Evolutionary conservation across 805 yeast species (phyloP), one percentile per base, ranked within the genome.

Genomic region (Zygosaccharomyces bisporus): DNA sequence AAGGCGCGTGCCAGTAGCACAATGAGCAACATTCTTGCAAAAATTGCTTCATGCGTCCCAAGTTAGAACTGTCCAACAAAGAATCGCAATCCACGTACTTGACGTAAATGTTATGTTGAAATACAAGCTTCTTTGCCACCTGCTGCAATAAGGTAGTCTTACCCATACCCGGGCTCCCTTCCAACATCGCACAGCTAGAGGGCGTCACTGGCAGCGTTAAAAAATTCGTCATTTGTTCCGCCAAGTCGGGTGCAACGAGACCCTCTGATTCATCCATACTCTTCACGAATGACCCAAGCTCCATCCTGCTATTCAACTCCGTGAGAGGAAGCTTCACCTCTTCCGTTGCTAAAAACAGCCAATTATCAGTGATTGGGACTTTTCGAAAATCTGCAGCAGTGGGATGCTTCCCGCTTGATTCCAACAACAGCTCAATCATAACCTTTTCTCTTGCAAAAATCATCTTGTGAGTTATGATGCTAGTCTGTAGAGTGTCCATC

Each of bases 81-180:
- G 41, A 79, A 79, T 63, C 93, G 79, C 51, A 85, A 63, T 47
- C 71, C 55, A 52, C 74, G 72, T 23, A 80, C 60, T 55, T 70
- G 60, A 54, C 72, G 74, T 9, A 81, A 76, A 43, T 36, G 2
- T 30, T 34, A 29, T 71, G 61, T 2, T 66, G 58, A 1, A 60
- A 41, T 6, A 57, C 47, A 5, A 85, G 56, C 7, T 55, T 53
- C 1, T 65, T 46, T 0, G 71, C 54, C 0, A 84, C 58, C 19
- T 72, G 67, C 3, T 70, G 62, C 12, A 80, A 56, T 2, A 83
- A 49, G 1, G 79, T 64, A 0, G 93, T 69, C 60, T 91, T 91
- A 0, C 98, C 98, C 49, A 87, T 76, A 0, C 96, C 97, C 1
- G 86, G 69, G 17, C 80, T 66, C 0, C 97, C 98, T 52, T 79